A percentile compares a stretch with the other conserved stretches of the same genome.
phyloP scores from a whole-genome alignment of 805 yeast genomes.

The Wickerhamomyces xylosicus region DNA sequence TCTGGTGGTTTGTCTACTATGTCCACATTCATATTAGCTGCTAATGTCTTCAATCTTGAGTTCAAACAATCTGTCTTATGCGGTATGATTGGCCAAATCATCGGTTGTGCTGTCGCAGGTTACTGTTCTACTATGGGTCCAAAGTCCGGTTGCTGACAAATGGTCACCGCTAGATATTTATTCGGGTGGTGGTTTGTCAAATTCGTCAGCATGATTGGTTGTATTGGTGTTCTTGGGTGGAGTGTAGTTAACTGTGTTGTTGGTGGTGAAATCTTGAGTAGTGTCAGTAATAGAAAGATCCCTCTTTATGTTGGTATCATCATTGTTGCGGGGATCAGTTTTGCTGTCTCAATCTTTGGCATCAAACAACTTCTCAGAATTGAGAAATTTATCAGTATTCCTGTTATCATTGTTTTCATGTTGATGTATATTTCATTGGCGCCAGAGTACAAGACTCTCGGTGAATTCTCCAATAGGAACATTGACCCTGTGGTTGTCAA shows the following conservation, averaged over 20 bases:
- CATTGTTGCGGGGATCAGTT: constrained; percentile 53
- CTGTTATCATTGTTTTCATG: constrained; percentile 57
- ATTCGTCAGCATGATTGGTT: constrained; percentile 59
- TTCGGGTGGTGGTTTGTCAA: constrained; percentile 86
- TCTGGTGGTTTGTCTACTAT: constrained; percentile 84
- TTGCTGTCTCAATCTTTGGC: constrained; percentile 68
- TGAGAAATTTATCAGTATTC: constrained; percentile 58
- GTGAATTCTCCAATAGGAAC: constrained; percentile 23
- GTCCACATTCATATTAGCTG: constrained; percentile 75
- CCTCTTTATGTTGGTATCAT: constrained; percentile 69
- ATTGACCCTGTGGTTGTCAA: constrained; percentile 29
- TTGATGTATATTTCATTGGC: constrained; percentile 57
- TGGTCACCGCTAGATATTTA: constrained; percentile 71
- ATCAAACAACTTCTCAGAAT: constrained; percentile 59
- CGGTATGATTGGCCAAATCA: constrained; percentile 51
- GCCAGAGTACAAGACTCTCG: constrained; percentile 27
- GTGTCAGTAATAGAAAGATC: constrained; percentile 53
- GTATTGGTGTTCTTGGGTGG: constrained; percentile 84
- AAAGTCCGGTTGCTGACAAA: constrained; percentile 79
- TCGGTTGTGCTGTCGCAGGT: constrained; percentile 74
- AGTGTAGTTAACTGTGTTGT: constrained; percentile 83
- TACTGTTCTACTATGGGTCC: constrained; percentile 87
- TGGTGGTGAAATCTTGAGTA: constrained; percentile 74
- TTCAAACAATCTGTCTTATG: constrained; percentile 51
- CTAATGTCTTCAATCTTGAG: constrained; percentile 59